phyloP scores from a whole-genome alignment of 495 filamentous ascomycete genomes.

The Penicillium lividum region DNA sequence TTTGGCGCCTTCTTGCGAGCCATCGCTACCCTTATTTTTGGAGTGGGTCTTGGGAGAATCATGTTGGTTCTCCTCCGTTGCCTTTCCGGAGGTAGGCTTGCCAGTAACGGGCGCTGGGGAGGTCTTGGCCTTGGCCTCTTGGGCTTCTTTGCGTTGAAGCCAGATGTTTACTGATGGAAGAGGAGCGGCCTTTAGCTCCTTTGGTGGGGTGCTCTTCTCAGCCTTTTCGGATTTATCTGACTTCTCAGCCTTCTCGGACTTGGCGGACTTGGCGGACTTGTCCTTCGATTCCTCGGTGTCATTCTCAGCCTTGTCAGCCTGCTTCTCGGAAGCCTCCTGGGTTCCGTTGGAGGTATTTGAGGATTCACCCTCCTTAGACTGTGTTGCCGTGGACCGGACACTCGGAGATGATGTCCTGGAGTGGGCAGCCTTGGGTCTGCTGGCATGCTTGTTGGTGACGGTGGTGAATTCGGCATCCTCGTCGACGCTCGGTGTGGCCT shows the following conservation, averaged over 20 bases:
- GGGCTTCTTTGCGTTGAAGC: slow-evolving; percentile 71
- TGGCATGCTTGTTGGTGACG: slow-evolving; percentile 32
- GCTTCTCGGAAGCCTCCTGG: slow-evolving; percentile 66
- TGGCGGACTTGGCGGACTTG: slow-evolving; percentile 37
- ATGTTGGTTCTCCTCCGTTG: slow-evolving; percentile 36
- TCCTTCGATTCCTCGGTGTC: slow-evolving; percentile 36
- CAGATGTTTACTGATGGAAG: slow-evolving; percentile 83
- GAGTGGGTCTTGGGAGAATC: slow-evolving; percentile 46
- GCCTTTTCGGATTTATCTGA: slow-evolving; percentile 39
- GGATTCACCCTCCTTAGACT: slow-evolving; percentile 69
- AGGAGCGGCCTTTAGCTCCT: slow-evolving; percentile 76
- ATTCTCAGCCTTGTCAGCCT: slow-evolving; percentile 38
- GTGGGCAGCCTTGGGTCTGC: slow-evolving; percentile 35
- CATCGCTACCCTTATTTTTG: slow-evolving; percentile 49
- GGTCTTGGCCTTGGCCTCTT: slow-evolving; percentile 65
- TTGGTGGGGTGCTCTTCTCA: slow-evolving; percentile 56
- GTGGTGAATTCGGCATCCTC: slow-evolving; percentile 38
- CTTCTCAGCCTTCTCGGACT: slow-evolving; percentile 47
- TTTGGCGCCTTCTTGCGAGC: slow-evolving; percentile 30
- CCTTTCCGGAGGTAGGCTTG: slow-evolving; percentile 38
- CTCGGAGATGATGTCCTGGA: slow-evolving; percentile 70
- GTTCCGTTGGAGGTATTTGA: slow-evolving; percentile 65
- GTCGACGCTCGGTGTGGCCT: slow-evolving; percentile 23
- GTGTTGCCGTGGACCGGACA: slow-evolving; percentile 62
- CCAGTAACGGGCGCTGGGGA: slow-evolving; percentile 27